Conservation (phyloP, 2,329 filamentous ascomycete species). For the Xylaria digitata region DNA sequence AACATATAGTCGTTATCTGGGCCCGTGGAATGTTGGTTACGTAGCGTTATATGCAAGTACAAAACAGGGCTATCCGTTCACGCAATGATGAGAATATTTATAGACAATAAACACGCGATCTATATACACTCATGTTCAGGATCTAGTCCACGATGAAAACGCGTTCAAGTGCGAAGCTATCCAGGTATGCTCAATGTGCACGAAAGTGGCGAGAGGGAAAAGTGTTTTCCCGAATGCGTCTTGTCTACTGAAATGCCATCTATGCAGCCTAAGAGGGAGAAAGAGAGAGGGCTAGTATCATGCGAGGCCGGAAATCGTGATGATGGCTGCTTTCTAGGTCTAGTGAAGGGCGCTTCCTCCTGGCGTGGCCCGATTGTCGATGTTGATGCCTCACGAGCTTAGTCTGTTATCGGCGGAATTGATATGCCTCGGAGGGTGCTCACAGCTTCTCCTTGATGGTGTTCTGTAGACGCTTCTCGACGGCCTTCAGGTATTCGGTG, state of each 20-base stretch:
- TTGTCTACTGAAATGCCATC: slow-evolving; percentile 22
- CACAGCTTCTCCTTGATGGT: slow-evolving; percentile 82
- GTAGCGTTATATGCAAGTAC: background rate
- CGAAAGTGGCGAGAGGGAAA: background rate
- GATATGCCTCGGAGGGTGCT: slow-evolving; percentile 36
- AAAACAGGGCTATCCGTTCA: too few relatives aligned
- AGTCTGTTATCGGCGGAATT: background rate
- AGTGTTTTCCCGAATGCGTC: slow-evolving; percentile 8
- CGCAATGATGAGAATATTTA: background rate
- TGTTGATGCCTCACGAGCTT: background rate
- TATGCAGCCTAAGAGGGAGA: slow-evolving; percentile 20
- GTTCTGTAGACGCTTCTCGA: slow-evolving; percentile 88
- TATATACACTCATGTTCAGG: slow-evolving; percentile 30
- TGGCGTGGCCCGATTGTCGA: slow-evolving; percentile 3
- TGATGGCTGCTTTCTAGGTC: slow-evolving; percentile 19
- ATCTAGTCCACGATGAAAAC: slow-evolving; percentile 29
- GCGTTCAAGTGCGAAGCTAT: slow-evolving; percentile 14
- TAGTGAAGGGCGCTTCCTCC: slow-evolving; percentile 5
- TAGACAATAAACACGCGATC: slow-evolving; percentile 24
- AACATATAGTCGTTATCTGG: too few relatives aligned
- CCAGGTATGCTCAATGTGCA: slow-evolving; percentile 16
- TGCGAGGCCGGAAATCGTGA: slow-evolving; percentile 2
- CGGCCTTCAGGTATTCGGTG: slow-evolving; percentile 88
- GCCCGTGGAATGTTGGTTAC: too few relatives aligned
- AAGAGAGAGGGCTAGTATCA: slow-evolving; percentile 8